A percentile compares a stretch with the other conserved stretches of the same genome.
Evolutionary conservation across 2,329 filamentous ascomycete genomes (phyloP).

Genomic region (Chrysoporthe deuterocubensis): DNA sequence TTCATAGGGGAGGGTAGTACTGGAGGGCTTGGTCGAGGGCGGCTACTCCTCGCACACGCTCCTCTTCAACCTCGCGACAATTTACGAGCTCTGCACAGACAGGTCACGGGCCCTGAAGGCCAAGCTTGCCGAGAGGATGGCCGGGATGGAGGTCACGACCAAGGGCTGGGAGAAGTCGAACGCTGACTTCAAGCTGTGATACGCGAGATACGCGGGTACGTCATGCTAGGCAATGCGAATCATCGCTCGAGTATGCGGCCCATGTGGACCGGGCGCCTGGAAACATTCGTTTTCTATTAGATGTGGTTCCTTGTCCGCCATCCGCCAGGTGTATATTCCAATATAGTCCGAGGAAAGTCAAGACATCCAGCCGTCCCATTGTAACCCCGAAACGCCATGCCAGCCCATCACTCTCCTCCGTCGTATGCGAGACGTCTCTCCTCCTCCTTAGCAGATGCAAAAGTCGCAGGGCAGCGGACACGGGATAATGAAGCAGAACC

Average conservation of each 20-base stretch:
- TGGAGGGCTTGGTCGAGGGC: conserved; percentile 68
- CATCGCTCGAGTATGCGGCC: background rate
- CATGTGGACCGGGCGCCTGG: background rate
- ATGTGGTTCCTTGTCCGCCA: background rate
- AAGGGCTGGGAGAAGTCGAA: conserved; percentile 73
- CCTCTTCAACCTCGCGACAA: conserved; percentile 86
- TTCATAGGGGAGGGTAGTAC: conserved; percentile 62
- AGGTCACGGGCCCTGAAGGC: conserved; percentile 71
- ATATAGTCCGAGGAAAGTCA: background rate
- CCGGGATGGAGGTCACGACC: conserved; percentile 58
- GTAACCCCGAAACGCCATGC: conserved; percentile 12
- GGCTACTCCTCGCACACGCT: conserved; percentile 75
- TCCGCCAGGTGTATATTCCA: background rate
- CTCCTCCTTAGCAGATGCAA: conserved; percentile 38
- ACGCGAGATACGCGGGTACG: background rate
- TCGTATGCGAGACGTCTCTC: background rate
- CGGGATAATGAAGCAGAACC: conserved; percentile 46
- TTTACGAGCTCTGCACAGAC: conserved; percentile 92
- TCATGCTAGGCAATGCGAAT: background rate
- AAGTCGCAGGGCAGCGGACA: conserved; percentile 45
- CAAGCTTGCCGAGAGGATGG: conserved; percentile 71
- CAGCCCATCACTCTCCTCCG: background rate
- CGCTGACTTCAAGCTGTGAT: conserved; percentile 75
- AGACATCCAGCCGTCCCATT: background rate
- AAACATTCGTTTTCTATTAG: background rate